Evolutionary conservation across 495 filamentous ascomycete genomes (phyloP).

Genomic region (Trichocladium uniseriatum): DNA sequence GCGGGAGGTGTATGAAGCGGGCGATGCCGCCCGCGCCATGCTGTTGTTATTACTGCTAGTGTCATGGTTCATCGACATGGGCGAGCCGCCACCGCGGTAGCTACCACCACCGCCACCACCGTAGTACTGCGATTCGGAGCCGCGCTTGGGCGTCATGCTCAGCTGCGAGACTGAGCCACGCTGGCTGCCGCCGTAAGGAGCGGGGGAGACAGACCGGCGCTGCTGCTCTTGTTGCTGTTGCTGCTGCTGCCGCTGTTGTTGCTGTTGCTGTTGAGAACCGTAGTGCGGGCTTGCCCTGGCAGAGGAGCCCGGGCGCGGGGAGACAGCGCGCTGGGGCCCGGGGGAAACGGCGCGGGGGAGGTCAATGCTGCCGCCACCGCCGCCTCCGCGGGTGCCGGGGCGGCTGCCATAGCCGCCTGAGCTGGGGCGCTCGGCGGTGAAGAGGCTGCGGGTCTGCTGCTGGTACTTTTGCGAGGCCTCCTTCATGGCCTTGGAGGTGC

Average conservation of each 20-base stretch:
- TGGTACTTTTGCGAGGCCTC: constrained; percentile 81
- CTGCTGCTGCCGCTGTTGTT: not conserved
- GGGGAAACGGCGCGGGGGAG: constrained; percentile 44
- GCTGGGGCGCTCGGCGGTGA: constrained; percentile 45
- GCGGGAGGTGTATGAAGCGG: constrained; percentile 30
- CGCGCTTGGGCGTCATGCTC: constrained; percentile 37
- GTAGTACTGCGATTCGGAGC: constrained; percentile 49
- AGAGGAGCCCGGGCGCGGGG: constrained; percentile 43
- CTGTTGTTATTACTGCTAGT: no score
- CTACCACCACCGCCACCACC: constrained; percentile 18
- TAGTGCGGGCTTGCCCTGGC: constrained; percentile 7
- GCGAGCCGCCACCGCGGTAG: no score
- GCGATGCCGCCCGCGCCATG: constrained; percentile 42
- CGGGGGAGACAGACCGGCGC: constrained; percentile 41
- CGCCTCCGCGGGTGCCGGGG: constrained; percentile 8
- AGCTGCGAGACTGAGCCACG: constrained; percentile 28
- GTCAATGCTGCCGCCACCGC: constrained; percentile 28
- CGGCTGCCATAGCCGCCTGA: constrained; percentile 24
- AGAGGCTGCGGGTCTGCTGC: constrained; percentile 73
- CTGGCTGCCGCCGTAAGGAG: constrained; percentile 40
- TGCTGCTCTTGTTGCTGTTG: no score
- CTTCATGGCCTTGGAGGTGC: constrained; percentile 88
- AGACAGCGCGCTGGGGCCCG: constrained; percentile 39
- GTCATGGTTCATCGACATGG: no score
- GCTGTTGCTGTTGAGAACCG: not conserved